Evolutionary conservation across 2,329 filamentous ascomycete species (phyloP), one percentile per base, ranked within the genome.

Genomic region (Hirsutella rhossiliensis): DNA sequence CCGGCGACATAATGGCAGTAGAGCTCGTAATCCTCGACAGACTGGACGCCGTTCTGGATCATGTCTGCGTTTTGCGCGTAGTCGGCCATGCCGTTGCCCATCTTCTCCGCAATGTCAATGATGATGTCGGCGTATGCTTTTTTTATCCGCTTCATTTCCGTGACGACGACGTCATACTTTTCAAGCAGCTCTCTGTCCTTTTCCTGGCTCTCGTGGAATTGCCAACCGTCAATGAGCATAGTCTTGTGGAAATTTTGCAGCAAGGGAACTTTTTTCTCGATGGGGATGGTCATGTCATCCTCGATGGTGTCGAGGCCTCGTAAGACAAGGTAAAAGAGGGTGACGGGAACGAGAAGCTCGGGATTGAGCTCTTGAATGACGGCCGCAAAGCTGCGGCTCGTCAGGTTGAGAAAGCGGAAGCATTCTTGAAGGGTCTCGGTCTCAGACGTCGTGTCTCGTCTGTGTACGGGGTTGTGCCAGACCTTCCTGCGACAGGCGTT

Each of bases 1-100:
- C 92, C 92, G n/a, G 92, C 92, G 28, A 98, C 92, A 59, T 97
- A 97, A 64, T 94, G 88, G 68, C 92, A 98, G 72, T 98, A 98
- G 44, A 89, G 70, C 67, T 98, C 89, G 63, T 97, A 98, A 54
- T 97, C 89, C 43, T 82, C 75, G 54, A 94, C 68, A 0, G 85
- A 90, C 58, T 87, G 75, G 47, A 97, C 82, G 40, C 87, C 87
- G 47, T 87, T 79, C 51, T 76, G 69, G 55, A 88, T 87, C 64
- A 84, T 76, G 55, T 92, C 86, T 13, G 86, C 82, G 56, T 94
- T 92, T 53, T 84, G 73, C 36, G 78, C 85, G 62, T 94, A 98
- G 66, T 98, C 90, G 27, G 92, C 92, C 92, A 98, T 98, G 53
- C 92, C 92, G 58, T 97, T 89, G 50, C 89, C 90, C 92, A 98